These are phyloP conservation scores for Russula olivacea DNA, from an alignment of 768 basidiomycete species.

Conservation along the genomic window DNA sequence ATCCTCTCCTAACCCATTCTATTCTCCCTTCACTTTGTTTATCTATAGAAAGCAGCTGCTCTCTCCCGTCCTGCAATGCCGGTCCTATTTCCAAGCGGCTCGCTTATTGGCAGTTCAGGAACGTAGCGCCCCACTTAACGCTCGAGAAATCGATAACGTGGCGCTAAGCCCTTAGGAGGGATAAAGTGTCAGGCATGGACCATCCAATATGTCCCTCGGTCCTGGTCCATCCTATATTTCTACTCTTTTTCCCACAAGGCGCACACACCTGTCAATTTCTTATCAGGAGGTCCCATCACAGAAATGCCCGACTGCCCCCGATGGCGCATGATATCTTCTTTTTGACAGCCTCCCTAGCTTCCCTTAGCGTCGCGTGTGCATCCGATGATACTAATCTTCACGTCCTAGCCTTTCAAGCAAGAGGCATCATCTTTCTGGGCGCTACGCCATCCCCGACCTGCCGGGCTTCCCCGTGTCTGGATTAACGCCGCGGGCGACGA, in stretches of 20 bases:
- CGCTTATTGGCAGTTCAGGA: constrained; percentile 14
- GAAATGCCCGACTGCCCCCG: constrained; percentile 19
- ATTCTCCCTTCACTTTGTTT: not conserved
- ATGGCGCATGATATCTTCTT: not conserved
- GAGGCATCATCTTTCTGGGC: constrained; percentile 9
- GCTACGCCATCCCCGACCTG: constrained; percentile 21
- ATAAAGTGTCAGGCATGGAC: constrained; percentile 5
- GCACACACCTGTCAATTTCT: constrained; percentile 45
- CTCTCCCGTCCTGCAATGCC: not conserved
- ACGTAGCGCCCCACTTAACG: constrained; percentile 14
- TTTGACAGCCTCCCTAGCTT: constrained; percentile 13
- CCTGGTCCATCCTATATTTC: constrained; percentile 21
- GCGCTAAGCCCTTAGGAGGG: not conserved
- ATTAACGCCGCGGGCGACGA: constrained; percentile 14
- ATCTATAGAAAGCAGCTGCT: not conserved
- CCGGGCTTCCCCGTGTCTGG: constrained; percentile 3
- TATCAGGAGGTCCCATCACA: constrained; percentile 33
- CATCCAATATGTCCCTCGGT: constrained; percentile 10
- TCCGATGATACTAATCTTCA: constrained; percentile 8
- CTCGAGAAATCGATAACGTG: constrained; percentile 18
- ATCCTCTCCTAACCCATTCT: constrained; percentile 2
- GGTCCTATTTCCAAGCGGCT: not conserved
- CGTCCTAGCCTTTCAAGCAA: not conserved
- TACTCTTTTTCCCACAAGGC: constrained; percentile 2
- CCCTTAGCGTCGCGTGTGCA: constrained; percentile 5